These are phyloP conservation scores for Mrakia frigida DNA, from an alignment of 768 basidiomycete genomes.

Conservation along the genomic window DNA sequence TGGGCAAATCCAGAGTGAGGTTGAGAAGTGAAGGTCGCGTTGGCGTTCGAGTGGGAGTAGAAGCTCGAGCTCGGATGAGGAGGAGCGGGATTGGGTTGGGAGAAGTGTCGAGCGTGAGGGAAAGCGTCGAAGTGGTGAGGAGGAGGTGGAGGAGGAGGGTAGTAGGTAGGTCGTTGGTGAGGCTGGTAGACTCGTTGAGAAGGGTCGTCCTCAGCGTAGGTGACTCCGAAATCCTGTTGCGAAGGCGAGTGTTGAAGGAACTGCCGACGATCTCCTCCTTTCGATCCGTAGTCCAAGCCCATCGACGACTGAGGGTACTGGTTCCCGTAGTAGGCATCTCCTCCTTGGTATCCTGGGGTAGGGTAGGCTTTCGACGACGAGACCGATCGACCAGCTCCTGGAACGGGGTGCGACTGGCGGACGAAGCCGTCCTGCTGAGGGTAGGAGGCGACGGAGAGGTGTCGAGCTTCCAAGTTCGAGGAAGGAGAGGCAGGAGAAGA, in stretches of 20 bases:
- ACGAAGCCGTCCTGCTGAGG: not conserved
- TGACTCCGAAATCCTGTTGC: not conserved
- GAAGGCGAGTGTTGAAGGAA: not conserved
- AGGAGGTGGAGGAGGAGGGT: slow-evolving; percentile 11
- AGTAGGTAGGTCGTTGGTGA: not conserved
- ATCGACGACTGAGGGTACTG: not conserved
- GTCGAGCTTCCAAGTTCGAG: not conserved
- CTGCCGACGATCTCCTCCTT: not conserved
- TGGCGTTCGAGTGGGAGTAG: not conserved
- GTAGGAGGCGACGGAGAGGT: not conserved
- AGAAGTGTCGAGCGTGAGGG: not conserved
- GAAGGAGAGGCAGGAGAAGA: slow-evolving; percentile 11
- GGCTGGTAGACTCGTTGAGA: not conserved
- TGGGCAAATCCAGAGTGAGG: not conserved
- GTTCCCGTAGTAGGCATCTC: not conserved
- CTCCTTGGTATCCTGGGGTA: not conserved
- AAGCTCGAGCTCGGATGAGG: not conserved
- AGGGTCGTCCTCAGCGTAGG: not conserved
- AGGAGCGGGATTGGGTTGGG: not conserved
- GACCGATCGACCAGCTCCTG: not conserved
- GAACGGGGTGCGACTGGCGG: not conserved
- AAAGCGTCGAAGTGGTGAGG: not conserved
- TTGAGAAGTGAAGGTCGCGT: not conserved
- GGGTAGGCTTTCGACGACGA: not conserved
- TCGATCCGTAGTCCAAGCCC: not conserved